These are phyloP conservation scores for Metschnikowia orientalis DNA, from an alignment of 805 yeast species.

Conservation along the genomic window DNA sequence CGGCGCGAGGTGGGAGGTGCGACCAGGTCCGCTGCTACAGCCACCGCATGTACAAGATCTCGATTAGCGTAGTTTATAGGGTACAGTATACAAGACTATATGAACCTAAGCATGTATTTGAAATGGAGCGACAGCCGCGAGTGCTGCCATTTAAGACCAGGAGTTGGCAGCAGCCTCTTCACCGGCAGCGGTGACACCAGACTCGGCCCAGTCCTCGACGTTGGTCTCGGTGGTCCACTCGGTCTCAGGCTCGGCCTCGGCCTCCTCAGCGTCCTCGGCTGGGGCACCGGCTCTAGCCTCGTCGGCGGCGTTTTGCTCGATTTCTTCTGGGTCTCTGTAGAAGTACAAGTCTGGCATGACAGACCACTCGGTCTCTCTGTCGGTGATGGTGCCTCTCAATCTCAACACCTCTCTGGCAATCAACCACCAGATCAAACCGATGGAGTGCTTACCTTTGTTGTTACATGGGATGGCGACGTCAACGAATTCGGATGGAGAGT, in stretches of 20 bases:
- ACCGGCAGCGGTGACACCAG: conserved; percentile 53
- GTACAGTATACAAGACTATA: conserved; percentile 20
- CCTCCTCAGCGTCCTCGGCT: conserved; percentile 61
- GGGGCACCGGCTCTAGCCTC: conserved; percentile 40
- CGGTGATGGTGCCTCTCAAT: conserved; percentile 95
- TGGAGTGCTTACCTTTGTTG: conserved; percentile 99
- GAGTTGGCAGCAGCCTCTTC: conserved; percentile 69
- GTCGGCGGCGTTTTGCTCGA: conserved; percentile 70
- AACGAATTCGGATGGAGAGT: conserved; percentile 96
- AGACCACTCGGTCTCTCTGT: conserved; percentile 96
- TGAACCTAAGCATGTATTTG: conserved; percentile 17
- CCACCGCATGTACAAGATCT: too few relatives aligned
- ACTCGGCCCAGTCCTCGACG: conserved; percentile 63
- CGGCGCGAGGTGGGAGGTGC: too few relatives aligned
- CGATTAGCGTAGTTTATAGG: conserved; percentile 21
- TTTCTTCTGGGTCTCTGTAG: conserved; percentile 99
- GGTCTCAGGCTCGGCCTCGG: conserved; percentile 52
- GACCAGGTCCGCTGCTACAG: too few relatives aligned
- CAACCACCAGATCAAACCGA: conserved; percentile 99
- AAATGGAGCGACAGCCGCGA: conserved; percentile 13
- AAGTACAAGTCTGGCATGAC: conserved; percentile 99
- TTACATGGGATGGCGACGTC: conserved; percentile 99
- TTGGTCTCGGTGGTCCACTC: conserved; percentile 57
- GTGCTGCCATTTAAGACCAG: conserved; percentile 32
- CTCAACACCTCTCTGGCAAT: conserved; percentile 98